These are phyloP conservation scores for Oxyria digyna DNA, from an alignment of 148 eudicot species.

Conservation along the genomic window DNA sequence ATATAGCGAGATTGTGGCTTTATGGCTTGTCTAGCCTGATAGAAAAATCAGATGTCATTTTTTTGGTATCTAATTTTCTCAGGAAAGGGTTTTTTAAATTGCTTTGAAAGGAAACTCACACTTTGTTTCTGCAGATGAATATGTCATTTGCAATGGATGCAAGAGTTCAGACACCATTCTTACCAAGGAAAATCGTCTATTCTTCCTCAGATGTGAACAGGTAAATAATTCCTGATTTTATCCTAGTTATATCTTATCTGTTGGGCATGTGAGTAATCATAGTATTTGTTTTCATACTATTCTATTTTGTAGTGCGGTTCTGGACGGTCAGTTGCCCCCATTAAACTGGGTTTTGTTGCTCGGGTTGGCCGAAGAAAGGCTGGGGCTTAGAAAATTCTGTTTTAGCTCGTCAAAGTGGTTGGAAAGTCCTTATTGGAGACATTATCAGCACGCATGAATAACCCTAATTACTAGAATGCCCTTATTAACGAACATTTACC, in stretches of 20 bases:
- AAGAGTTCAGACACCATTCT: conserved; percentile 95
- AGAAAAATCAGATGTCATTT: background rate
- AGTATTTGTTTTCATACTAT: background rate
- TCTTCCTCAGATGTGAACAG: conserved; percentile 97
- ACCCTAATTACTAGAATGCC: too few species aligned
- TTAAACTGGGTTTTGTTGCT: conserved; percentile 62
- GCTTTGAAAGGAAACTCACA: background rate
- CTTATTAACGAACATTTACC: too few species aligned
- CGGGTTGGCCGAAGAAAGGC: conserved; percentile 58
- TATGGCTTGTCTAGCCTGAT: background rate
- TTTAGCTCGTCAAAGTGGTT: too few species aligned
- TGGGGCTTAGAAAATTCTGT: conserved; percentile 2
- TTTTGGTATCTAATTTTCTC: background rate
- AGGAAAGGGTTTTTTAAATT: background rate
- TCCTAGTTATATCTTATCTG: background rate
- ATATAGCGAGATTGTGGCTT: background rate
- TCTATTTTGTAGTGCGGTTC: conserved; percentile 45
- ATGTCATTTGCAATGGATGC: conserved; percentile 96
- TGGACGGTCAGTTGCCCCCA: conserved; percentile 56
- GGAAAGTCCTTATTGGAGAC: too few species aligned
- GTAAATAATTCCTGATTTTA: conserved; percentile 16
- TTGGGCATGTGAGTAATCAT: background rate
- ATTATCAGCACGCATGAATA: too few species aligned
- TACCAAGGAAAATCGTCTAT: conserved; percentile 78
- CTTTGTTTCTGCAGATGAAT: conserved; percentile 47